A percentile compares a stretch with the other conserved stretches of the same genome.
Conservation (phyloP, 1,284 basidiomycete genomes). For the Irpex sp. region DNA sequence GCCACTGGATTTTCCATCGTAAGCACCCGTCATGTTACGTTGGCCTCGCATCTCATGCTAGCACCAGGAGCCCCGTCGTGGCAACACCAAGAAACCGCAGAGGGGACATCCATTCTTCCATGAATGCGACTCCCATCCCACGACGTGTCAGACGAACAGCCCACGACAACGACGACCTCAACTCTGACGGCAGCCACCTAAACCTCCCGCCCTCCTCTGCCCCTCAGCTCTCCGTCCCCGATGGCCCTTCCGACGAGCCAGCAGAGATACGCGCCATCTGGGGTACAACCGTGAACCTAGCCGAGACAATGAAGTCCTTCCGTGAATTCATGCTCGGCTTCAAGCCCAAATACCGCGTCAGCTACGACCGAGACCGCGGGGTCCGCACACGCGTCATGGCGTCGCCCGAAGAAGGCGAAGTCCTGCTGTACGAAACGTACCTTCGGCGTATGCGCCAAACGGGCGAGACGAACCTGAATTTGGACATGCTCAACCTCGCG, state of each 20-base stretch:
- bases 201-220: conserved; percentile 63
- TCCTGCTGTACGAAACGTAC: conserved; percentile 78
- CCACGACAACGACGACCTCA: conserved; percentile 37
- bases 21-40: conserved; percentile 21
- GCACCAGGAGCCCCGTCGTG: conserved; percentile 30
- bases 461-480: conserved; percentile 88
- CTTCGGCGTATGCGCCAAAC: conserved; percentile 87
- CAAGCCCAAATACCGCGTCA: conserved; percentile 89
- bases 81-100: conserved; percentile 66
- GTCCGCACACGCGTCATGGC: conserved; percentile 51
- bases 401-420: conserved; percentile 66
- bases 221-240: conserved; percentile 59
- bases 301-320: conserved; percentile 90
- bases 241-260: conserved; percentile 55
- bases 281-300: conserved; percentile 93
- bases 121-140: conserved; percentile 58
- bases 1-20: conserved; percentile 62
- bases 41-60: conserved; percentile 7
- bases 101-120: conserved; percentile 82
- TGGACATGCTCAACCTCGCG: conserved; percentile 87
- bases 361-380: conserved; percentile 66
- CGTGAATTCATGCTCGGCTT: conserved; percentile 87
- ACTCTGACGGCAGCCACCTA: conserved; percentile 55
- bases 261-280: conserved; percentile 90
- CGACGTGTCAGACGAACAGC: conserved; percentile 24